Conservation (phyloP, 1,139 yeast genomes). For the Candida albicans region DNA sequence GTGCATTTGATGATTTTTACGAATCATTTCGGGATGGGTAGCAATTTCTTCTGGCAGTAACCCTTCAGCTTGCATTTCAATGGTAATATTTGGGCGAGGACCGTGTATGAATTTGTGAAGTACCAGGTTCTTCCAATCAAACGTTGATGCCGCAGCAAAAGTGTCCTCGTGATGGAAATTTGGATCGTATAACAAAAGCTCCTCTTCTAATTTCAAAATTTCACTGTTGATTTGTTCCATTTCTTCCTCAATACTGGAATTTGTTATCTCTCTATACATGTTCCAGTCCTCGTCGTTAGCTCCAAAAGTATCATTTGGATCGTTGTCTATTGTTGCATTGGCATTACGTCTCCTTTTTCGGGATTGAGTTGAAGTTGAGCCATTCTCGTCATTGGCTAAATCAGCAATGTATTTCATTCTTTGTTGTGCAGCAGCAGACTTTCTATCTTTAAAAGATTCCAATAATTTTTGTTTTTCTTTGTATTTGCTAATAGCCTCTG, state of each 20-base stretch:
- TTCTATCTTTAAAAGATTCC: slow-evolving; percentile 82
- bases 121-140: slow-evolving; percentile 81
- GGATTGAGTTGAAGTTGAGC: slow-evolving; percentile 37
- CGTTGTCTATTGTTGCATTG: slow-evolving; percentile 75
- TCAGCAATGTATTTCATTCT: slow-evolving; percentile 91
- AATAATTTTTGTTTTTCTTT: slow-evolving; percentile 70
- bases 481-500: slow-evolving; percentile 53
- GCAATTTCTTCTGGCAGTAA: slow-evolving; percentile 45
- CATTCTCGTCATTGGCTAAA: slow-evolving; percentile 71
- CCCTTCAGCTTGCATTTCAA: slow-evolving; percentile 46
- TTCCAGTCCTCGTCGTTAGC: slow-evolving; percentile 97
- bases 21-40: slow-evolving; percentile 44
- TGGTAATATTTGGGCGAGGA: slow-evolving; percentile 61
- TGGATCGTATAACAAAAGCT: slow-evolving; percentile 78
- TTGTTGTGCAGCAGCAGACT: slow-evolving; percentile 87
- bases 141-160: slow-evolving; percentile 64
- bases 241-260: slow-evolving; percentile 68
- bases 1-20: slow-evolving; percentile 75
- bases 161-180: slow-evolving; percentile 84
- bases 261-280: slow-evolving; percentile 80
- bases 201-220: slow-evolving; percentile 67
- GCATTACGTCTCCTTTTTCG: slow-evolving; percentile 54
- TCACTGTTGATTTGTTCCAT: slow-evolving; percentile 68
- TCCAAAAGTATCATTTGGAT: slow-evolving; percentile 92
- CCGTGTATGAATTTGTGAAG: slow-evolving; percentile 88